Base-by-base conservation (phyloP, 441 rosid species). In the Monsonia emarginata region DNA sequence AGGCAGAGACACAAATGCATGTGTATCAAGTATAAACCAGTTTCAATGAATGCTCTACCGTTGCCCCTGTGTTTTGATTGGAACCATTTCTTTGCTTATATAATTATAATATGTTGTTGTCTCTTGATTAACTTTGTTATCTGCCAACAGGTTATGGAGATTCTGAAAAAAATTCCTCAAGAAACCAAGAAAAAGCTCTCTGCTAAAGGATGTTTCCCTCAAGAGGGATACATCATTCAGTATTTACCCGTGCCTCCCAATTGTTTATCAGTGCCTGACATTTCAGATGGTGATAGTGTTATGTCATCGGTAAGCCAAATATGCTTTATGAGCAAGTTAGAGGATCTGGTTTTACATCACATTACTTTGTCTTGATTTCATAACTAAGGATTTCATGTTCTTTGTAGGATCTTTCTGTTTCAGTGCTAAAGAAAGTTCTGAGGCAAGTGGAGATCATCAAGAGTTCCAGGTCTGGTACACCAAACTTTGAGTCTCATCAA, bases 181-280 rank as follows among this genome's bases (percentile, higher is more conserved):
- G 91, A 89, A 27, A 83, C 95, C 26, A 82, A 84, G 74, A 84
- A 79, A 69, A 95, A 82, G 77, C 97, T 95, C 65, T 67, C 82
- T 58, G 81, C 79, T 38, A 95, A 87, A 78, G 98, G 96, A 62
- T 91, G 83, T 72, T 85, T 88, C 70, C 97, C 97, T 52, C 99
- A 95, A 72, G 96, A 95, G 71, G 99, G 99, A 66, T 95, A 88
- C 65, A 68, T 95, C 46, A 1, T 95, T 64, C 86, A 75, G 11
- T 82, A 76, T 76, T 77, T 95, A 70, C 98, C 99, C n/a, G 98
- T 95, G 70, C 98, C 98, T 27, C 97, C 99, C 4, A 95, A 95
- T 68, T 95, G 98, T 78, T 72, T 95, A 75, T 85, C 96, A 8
- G 89, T 89, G 63, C 99, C 97, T 21, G 99, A 89, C 22, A 64